Base-by-base conservation (phyloP, 139 green algal species). In the Ettlia oleoabundans region DNA sequence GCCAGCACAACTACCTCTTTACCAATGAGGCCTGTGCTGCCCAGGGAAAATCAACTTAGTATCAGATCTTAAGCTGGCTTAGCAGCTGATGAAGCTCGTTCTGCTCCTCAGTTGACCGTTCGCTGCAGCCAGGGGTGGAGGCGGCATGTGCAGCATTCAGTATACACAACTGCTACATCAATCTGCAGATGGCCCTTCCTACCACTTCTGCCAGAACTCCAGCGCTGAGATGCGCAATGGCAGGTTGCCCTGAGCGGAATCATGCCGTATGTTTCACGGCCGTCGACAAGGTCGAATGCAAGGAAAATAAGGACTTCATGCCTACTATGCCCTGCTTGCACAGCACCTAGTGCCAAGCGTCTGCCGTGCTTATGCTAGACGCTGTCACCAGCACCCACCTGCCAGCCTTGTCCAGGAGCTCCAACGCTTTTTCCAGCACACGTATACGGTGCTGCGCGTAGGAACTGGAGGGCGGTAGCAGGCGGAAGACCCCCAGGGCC, bases 371-470 rank as follows among this genome's bases (percentile, higher is more conserved):
- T n/a, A n/a, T n/a, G n/a, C n/a, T n/a, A n/a, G n/a, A n/a, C n/a
- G n/a, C n/a, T n/a, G n/a, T n/a, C n/a, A n/a, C n/a, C 55, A 5
- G 18, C 55, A 22, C 35, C 6, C 8, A 80, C 73, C 73, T 80
- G 73, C 15, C 53, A 4, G 62, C 41, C 38, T 76, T 77, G 81
- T 77, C 35, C 21, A 88, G 70, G 22, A 89, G 76, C 22, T 71
- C n/a, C 80, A 82, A 53, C 37, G 68, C 81, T 30, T 85, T 82
- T 6, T 81, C 65, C 61, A 89, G 70, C 28, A 86, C 70, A 6
- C 64, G 43, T 8, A 87, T 53, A 42, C 76, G 80, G 43, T 89
- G 85, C 43, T 79, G 65, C 15, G 85, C 85, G 70, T 87, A 89
- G 4, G 22, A 37, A 18, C 41, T 76, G 24, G 32, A 35, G 30